Evolutionary conservation across 1,284 basidiomycete species (phyloP), one percentile per base, ranked within the genome.

Genomic region (Exobasidium rhododendri): DNA sequence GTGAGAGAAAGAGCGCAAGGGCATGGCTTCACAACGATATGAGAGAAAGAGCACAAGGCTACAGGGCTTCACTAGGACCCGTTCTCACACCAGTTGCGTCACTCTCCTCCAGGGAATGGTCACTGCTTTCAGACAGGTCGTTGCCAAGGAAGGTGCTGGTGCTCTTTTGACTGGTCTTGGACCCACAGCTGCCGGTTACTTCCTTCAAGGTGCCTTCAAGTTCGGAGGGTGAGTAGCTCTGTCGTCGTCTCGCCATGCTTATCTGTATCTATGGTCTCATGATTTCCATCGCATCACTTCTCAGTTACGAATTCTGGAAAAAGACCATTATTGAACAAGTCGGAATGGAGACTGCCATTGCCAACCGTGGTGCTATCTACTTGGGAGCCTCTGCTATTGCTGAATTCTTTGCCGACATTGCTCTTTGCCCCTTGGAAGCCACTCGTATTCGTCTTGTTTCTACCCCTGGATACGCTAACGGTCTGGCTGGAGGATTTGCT

Each of bases 21-120:
- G n/a, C n/a, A 28, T 22, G 59, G 14, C 58, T 55, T 56, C 14
- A 49, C n/a, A 53, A 14, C 1, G 24, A 1, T 55, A 22, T 4
- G 3, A 22, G 47, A 56, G 11, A 1, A 11, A 56, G 22, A 55
- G 11, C 14, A 50, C 26, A 6, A 40, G 35, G 7, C 35, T 40
- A 40, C 35, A 40, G 35, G 10, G 35, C 17, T 40, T 40, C 17
- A 7, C 56, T 62, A 89, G 89, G 81, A 90, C 94, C 82, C 43
- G 43, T n/a, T 14, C 43, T 14, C 43, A n/a, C n/a, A n/a, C n/a
- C n/a, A n/a, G n/a, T n/a, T n/a, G n/a, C n/a, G n/a, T n/a, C n/a
- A n/a, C n/a, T 53, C 26, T 55, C 53, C 44, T 30, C 13, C 49
- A 65, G 61, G 77, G 77, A 59, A 78, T 79, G 74, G 65, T 79